Evolutionary conservation across 345 rosid species (phyloP).

Genomic region (Alliaria petiolata): DNA sequence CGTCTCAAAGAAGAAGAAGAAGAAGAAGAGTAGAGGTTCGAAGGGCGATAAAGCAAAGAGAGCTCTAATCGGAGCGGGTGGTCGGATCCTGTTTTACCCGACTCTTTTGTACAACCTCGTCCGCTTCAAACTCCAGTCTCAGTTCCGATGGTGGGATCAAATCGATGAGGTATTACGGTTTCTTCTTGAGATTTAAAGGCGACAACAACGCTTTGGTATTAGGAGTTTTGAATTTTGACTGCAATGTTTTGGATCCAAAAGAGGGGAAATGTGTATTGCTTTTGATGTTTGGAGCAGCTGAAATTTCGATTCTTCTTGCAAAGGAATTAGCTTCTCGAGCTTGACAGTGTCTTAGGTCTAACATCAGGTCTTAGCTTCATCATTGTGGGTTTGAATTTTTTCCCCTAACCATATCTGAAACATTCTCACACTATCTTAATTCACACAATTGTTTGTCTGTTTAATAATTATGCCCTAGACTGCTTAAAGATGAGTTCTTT

Average conservation of each 20-base stretch:
- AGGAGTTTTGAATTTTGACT: neutral
- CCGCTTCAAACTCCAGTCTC: conserved; percentile 30
- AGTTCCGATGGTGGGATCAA: conserved; percentile 34
- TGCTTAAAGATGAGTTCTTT: neutral
- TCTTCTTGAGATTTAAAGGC: neutral
- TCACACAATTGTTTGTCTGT: too few species aligned
- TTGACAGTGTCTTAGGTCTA: neutral
- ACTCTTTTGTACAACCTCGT: conserved; percentile 27
- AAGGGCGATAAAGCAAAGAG: conserved; percentile 21
- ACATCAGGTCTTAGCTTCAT: neutral
- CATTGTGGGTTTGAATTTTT: neutral
- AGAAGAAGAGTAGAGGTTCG: neutral
- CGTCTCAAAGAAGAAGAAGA: neutral
- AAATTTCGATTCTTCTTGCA: neutral
- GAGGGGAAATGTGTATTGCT: neutral
- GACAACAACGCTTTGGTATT: neutral
- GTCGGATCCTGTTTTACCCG: conserved; percentile 34
- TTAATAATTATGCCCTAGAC: too few species aligned
- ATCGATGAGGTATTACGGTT: conserved; percentile 24
- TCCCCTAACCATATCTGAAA: too few species aligned
- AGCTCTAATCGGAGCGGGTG: conserved; percentile 31
- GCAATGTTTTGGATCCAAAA: neutral
- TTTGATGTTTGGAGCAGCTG: conserved; percentile 6
- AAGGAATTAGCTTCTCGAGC: neutral
- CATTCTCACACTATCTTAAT: too few species aligned